Conservation (phyloP, 2,329 filamentous ascomycete genomes). For the Huntiella savannae region DNA sequence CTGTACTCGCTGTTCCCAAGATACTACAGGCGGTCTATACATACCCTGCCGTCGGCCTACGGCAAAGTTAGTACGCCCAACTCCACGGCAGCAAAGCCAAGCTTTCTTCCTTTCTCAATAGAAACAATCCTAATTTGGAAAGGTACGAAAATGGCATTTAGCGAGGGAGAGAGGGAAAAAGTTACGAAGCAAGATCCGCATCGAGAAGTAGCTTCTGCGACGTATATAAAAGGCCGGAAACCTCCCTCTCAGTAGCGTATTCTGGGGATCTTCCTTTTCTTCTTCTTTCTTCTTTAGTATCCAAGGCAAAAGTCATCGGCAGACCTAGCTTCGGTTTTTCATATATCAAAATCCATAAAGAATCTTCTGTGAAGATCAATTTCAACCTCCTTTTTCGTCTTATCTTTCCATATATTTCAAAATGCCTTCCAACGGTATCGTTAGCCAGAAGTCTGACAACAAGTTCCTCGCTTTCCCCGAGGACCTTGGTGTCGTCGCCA, state of each 20-base stretch:
- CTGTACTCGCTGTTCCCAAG: too few relatives aligned
- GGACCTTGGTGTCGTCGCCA: slow-evolving; percentile 79
- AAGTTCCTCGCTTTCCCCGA: slow-evolving; percentile 66
- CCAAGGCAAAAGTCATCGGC: slow-evolving; percentile 10
- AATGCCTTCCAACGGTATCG: slow-evolving; percentile 20
- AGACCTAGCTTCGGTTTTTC: slow-evolving; percentile 10
- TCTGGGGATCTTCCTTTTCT: slow-evolving; percentile 4
- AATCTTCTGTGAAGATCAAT: slow-evolving; percentile 4
- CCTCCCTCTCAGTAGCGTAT: slow-evolving; percentile 1
- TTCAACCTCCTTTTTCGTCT: background rate
- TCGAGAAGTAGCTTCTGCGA: too few relatives aligned
- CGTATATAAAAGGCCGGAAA: slow-evolving; percentile 2
- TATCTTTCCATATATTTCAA: background rate
- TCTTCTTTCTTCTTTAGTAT: slow-evolving; percentile 9
- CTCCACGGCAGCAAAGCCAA: too few relatives aligned
- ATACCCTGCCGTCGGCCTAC: too few relatives aligned
- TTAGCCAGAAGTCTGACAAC: slow-evolving; percentile 34
- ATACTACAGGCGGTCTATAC: too few relatives aligned
- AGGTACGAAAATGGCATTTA: too few relatives aligned
- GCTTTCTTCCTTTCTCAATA: too few relatives aligned
- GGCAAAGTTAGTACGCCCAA: too few relatives aligned
- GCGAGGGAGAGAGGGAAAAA: too few relatives aligned
- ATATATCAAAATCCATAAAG: slow-evolving; percentile 1
- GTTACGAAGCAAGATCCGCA: too few relatives aligned
- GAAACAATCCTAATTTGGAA: too few relatives aligned